A percentile compares a stretch with the other conserved stretches of the same genome.
Conservation (phyloP, 192 early-diverging fungal species). For the Coemansia sp. region DNA sequence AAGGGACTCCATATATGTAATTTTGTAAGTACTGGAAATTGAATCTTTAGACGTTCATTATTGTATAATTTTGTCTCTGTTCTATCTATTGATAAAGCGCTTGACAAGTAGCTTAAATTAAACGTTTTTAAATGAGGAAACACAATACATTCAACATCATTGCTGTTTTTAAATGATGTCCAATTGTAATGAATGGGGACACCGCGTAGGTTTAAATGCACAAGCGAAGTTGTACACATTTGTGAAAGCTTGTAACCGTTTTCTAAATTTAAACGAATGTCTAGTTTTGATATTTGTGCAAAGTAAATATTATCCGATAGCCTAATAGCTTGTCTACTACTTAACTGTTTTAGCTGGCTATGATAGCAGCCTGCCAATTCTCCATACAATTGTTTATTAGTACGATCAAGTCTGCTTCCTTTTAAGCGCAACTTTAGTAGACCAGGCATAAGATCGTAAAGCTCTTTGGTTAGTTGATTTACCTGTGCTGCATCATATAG, state of each 20-base stretch:
- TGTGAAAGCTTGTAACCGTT: background rate
- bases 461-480: background rate
- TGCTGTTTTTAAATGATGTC: background rate
- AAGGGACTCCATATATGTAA: constrained; percentile 4
- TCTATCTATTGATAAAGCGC: background rate
- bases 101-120: background rate
- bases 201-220: constrained; percentile 4
- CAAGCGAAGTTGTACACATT: constrained; percentile 1
- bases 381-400: background rate
- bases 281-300: background rate
- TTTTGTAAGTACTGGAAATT: constrained; percentile 9
- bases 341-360: background rate
- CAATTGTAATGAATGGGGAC: background rate
- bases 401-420: background rate
- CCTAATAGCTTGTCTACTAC: background rate
- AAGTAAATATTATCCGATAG: background rate
- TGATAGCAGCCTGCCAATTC: background rate
- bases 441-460: background rate
- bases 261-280: background rate
- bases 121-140: background rate
- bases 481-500: background rate
- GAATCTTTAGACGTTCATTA: background rate
- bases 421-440: background rate
- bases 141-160: background rate
- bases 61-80: background rate